Percentiles rank a stretch among this genome's conserved stretches.
These are phyloP conservation scores for Corylus avellana DNA, from an alignment of 306 rosid species.

Conservation along the genomic window DNA sequence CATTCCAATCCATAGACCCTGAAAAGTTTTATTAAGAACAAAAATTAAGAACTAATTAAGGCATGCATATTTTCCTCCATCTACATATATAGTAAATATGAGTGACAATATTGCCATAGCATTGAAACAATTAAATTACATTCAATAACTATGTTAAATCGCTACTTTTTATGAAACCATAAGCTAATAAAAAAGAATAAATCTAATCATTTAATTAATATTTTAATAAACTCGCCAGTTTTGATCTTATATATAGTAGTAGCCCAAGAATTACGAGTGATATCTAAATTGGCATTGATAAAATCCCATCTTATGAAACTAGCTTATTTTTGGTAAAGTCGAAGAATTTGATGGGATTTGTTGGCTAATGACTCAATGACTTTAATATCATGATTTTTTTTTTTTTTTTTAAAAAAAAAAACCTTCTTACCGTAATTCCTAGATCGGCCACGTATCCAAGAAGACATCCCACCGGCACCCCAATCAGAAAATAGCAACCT, in stretches of 20 bases:
- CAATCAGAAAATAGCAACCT: conserved; percentile 52
- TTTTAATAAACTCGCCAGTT: background rate
- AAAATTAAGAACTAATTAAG: background rate
- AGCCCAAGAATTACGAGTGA: too few species aligned
- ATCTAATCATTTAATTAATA: too few species aligned
- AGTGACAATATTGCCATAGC: background rate
- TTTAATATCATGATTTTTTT: background rate
- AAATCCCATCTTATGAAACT: background rate
- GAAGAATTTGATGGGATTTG: background rate
- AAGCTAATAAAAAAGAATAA: too few species aligned
- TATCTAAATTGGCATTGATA: background rate
- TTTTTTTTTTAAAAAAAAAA: too few species aligned
- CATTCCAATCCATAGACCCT: conserved; percentile 10
- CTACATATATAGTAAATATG: background rate
- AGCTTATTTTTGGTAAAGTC: background rate
- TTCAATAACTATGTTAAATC: too few species aligned
- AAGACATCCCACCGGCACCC: conserved; percentile 44
- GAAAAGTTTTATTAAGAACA: background rate
- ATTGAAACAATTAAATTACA: background rate
- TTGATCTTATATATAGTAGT: too few species aligned
- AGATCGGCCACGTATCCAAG: conserved; percentile 35
- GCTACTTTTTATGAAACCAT: too few species aligned
- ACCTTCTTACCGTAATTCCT: background rate
- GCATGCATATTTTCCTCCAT: background rate
- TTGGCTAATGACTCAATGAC: background rate